Evolutionary conservation across 257 asterid genomes (phyloP).

Genomic region (Leptodermis oblonga): DNA sequence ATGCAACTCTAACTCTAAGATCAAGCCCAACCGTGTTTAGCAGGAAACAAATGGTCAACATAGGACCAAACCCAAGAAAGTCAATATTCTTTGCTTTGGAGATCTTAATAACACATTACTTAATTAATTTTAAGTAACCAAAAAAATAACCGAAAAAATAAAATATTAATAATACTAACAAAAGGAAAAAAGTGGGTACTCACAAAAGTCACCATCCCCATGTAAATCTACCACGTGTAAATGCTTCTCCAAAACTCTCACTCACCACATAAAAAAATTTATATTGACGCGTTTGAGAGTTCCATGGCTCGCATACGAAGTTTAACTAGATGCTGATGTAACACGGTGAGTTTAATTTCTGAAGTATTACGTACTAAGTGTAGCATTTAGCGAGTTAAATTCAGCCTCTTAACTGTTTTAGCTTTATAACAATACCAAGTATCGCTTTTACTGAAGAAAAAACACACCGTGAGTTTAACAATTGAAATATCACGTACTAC

Average conservation of each 20-base stretch:
- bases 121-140: not conserved
- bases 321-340: too few species aligned
- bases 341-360: too few species aligned
- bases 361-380: too few species aligned
- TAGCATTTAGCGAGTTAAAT: too few species aligned
- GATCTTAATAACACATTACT: not conserved
- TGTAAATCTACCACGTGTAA: slow-evolving; percentile 47
- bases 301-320: too few species aligned
- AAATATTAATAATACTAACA: not conserved
- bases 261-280: slow-evolving; percentile 6
- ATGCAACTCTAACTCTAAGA: slow-evolving; percentile 2
- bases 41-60: slow-evolving; percentile 41
- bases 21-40: slow-evolving; percentile 16
- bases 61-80: slow-evolving; percentile 46
- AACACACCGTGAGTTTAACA: too few species aligned
- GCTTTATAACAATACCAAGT: too few species aligned
- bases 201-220: slow-evolving; percentile 27
- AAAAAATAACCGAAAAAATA: not conserved
- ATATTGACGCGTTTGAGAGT: too few species aligned
- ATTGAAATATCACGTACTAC: too few species aligned
- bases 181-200: not conserved
- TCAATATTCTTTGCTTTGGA: slow-evolving; percentile 59
- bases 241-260: slow-evolving; percentile 24
- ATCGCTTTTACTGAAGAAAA: too few species aligned
- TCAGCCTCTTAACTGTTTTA: too few species aligned